Evolutionary conservation across 1,284 basidiomycete species (phyloP), one percentile per base, ranked within the genome.

Genomic region (Heterobasidion annosum): DNA sequence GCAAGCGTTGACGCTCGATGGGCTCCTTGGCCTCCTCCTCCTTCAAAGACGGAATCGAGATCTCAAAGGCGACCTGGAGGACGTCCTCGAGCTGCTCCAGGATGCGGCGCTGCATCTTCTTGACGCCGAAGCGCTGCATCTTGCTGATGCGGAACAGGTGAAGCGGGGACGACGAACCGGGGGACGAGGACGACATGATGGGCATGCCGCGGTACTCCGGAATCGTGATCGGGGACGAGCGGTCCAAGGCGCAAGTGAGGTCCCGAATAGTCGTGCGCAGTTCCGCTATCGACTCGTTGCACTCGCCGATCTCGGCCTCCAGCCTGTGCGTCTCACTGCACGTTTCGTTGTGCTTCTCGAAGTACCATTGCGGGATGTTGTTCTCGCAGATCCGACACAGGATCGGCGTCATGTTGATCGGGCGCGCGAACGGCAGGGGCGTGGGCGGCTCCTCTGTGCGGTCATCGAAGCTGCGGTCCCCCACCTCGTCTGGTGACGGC

Each of bases 341-440:
- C 9, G 96, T 99, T 73, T 99, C 97, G 76, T 95, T 98, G 75
- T 99, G 97, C 74, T 98, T 98, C 72, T 98, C 97, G 67, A 99
- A 99, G 75, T 96, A 99, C 95, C 97, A 99, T 56, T 96, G 90
- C 1, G 97, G 95, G 54, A 99, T 89, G 63, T 91, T 88, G 64
- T 91, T 85, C 71, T 99, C 97, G 75, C 97, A 99, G 61, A 99
- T 99, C 49, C 97, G 91, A 73, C 97, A 99, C 16, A 99, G 78
- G 43, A 99, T 88, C n/a, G 84, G 86, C 61, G 93, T 85, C 25
- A 82, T 83, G 63, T 85, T 88, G 66, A 97, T 85, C 32, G 88
- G 82, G 8, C 83, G 79, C 47, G 78, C 78, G 65, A 86, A 83
- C 4, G 88, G 87, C 63, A 92, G 88, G 1, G 84, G 79, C 1